Conservation (phyloP, 2,329 filamentous ascomycete genomes). For the Aspergillus pseudotamarii region DNA sequence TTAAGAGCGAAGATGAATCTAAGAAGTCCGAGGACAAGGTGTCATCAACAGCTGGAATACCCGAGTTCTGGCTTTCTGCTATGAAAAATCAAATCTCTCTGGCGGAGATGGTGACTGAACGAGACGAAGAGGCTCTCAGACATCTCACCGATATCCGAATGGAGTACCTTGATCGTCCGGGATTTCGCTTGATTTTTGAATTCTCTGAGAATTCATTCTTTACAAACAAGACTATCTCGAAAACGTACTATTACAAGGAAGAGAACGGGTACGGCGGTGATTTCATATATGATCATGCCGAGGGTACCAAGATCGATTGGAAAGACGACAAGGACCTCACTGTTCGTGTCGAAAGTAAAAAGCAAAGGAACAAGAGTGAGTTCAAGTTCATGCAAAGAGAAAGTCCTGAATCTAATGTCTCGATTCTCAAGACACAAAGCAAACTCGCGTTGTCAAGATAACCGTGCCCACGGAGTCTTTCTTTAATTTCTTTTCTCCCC, state of each 20-base stretch:
- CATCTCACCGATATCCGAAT: slow-evolving; percentile 90
- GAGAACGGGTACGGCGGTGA: slow-evolving; percentile 98
- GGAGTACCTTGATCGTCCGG: slow-evolving; percentile 98
- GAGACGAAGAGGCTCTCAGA: slow-evolving; percentile 92
- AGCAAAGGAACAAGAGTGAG: slow-evolving; percentile 99
- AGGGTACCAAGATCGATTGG: slow-evolving; percentile 98
- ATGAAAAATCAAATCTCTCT: slow-evolving; percentile 99
- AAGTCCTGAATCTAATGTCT: not conserved
- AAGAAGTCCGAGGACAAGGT: slow-evolving; percentile 52
- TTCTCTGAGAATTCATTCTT: slow-evolving; percentile 96
- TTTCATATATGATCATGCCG: slow-evolving; percentile 99
- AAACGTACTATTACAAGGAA: slow-evolving; percentile 99
- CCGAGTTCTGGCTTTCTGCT: slow-evolving; percentile 98
- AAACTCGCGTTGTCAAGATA: slow-evolving; percentile 98
- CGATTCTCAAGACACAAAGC: slow-evolving; percentile 81
- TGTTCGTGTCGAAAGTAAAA: slow-evolving; percentile 95
- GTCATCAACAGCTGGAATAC: slow-evolving; percentile 72
- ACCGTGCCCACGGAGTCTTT: slow-evolving; percentile 98
- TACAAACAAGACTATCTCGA: slow-evolving; percentile 94
- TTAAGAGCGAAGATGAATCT: slow-evolving; percentile 59
- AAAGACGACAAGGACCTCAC: slow-evolving; percentile 91
- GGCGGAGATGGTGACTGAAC: slow-evolving; percentile 97
- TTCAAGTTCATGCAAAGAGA: slow-evolving; percentile 11
- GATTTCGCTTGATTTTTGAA: slow-evolving; percentile 97
- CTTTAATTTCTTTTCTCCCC: slow-evolving; percentile 98